Evolutionary conservation across 1,284 basidiomycete genomes (phyloP).

Genomic region (Neolentinus lepideus): DNA sequence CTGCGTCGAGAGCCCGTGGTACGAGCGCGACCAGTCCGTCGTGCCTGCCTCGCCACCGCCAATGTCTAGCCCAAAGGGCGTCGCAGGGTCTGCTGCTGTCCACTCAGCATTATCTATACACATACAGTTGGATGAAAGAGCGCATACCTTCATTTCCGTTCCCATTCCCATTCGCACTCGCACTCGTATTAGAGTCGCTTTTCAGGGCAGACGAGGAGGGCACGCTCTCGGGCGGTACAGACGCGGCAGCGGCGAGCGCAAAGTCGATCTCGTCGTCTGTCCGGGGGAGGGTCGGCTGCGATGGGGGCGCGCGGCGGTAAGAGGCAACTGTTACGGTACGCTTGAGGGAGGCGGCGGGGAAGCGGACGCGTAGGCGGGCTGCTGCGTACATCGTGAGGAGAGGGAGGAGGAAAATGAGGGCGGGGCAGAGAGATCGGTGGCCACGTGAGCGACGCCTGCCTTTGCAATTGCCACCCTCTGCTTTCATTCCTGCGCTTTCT

Average conservation of each 20-base stretch:
- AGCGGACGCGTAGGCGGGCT: too few relatives aligned
- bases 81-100: background rate
- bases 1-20: conserved; percentile 72
- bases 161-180: background rate
- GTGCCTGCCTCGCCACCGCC: background rate
- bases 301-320: background rate
- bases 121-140: too few relatives aligned
- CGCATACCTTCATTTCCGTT: too few relatives aligned
- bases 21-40: conserved; percentile 87
- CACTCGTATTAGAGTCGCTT: background rate
- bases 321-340: too few relatives aligned
- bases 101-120: too few relatives aligned
- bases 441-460: too few relatives aligned
- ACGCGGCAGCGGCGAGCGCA: background rate
- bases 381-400: too few relatives aligned
- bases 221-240: background rate
- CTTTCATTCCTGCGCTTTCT: too few relatives aligned
- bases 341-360: too few relatives aligned
- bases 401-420: too few relatives aligned
- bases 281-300: background rate
- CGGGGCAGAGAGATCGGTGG: too few relatives aligned
- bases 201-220: background rate
- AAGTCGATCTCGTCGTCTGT: background rate
- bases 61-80: background rate
- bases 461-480: too few relatives aligned